phyloP scores from a whole-genome alignment of 2,329 filamentous ascomycete genomes.

The Curvularia lunata region DNA sequence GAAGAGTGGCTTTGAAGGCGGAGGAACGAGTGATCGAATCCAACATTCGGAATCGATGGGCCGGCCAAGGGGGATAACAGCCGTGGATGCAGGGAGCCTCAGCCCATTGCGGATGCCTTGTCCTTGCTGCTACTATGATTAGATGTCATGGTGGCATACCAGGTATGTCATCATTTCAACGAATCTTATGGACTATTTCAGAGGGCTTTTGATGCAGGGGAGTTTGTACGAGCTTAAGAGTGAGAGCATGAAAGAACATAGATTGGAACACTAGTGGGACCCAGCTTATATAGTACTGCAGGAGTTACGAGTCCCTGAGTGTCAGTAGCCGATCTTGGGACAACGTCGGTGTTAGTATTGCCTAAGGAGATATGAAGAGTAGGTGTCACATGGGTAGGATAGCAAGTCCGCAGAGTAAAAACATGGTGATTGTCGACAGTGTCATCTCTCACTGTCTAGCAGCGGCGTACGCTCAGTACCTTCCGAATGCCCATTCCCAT shows the following conservation, averaged over 20 bases:
- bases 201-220: too few relatives aligned
- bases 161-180: not conserved
- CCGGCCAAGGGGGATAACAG: not conserved
- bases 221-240: not conserved
- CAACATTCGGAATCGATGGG: not conserved
- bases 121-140: not conserved
- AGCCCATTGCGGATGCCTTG: not conserved
- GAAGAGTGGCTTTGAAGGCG: not conserved
- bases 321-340: slow-evolving; percentile 4
- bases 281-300: slow-evolving; percentile 4
- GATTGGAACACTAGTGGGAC: not conserved
- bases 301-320: slow-evolving; percentile 10
- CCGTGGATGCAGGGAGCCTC: not conserved
- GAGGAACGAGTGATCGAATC: not conserved
- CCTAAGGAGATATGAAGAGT: not conserved
- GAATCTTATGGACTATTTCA: not conserved
- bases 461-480: slow-evolving; percentile 12
- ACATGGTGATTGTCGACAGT: not conserved
- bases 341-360: not conserved
- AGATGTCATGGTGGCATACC: not conserved
- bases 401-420: not conserved
- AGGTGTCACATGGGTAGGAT: not conserved
- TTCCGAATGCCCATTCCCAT: not conserved
- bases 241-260: not conserved
- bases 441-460: slow-evolving; percentile 4